A percentile compares a stretch with the other conserved stretches of the same genome.
Conservation (phyloP, 371 early-diverging fungal genomes). For the Actinomortierella wolfii region DNA sequence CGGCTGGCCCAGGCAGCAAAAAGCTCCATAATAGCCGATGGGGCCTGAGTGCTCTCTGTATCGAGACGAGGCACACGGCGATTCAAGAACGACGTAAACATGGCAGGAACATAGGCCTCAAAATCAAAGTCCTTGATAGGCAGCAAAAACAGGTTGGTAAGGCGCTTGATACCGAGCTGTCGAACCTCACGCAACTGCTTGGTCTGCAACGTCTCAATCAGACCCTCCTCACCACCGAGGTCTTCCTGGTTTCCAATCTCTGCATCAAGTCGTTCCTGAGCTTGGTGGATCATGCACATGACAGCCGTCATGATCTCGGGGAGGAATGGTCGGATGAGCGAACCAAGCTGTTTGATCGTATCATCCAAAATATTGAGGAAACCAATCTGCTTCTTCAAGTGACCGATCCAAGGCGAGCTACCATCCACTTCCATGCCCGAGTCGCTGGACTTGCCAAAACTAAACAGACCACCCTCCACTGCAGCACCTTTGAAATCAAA, state of each 20-base stretch:
- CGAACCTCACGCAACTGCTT: slow-evolving; percentile 68
- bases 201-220: slow-evolving; percentile 31
- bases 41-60: slow-evolving; percentile 83
- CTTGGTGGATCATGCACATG: slow-evolving; percentile 68
- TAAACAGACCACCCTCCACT: slow-evolving; percentile 10
- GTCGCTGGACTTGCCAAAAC: slow-evolving; percentile 17
- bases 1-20: slow-evolving; percentile 79
- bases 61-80: slow-evolving; percentile 74
- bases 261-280: slow-evolving; percentile 47
- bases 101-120: slow-evolving; percentile 69
- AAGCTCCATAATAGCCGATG: slow-evolving; percentile 78
- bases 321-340: slow-evolving; percentile 70
- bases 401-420: slow-evolving; percentile 42
- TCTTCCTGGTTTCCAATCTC: slow-evolving; percentile 45
- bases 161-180: slow-evolving; percentile 71
- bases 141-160: slow-evolving; percentile 78
- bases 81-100: slow-evolving; percentile 73
- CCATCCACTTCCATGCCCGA: slow-evolving; percentile 14
- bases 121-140: slow-evolving; percentile 72
- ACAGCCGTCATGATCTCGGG: slow-evolving; percentile 70
- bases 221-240: slow-evolving; percentile 32
- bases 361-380: slow-evolving; percentile 82
- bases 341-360: slow-evolving; percentile 79
- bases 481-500: slow-evolving; percentile 52
- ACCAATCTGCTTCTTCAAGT: slow-evolving; percentile 76